A percentile compares a stretch with the other conserved stretches of the same genome.
Evolutionary conservation across 108 stramenopile genomes (phyloP).

Genomic region (Bacterosira constricta): DNA sequence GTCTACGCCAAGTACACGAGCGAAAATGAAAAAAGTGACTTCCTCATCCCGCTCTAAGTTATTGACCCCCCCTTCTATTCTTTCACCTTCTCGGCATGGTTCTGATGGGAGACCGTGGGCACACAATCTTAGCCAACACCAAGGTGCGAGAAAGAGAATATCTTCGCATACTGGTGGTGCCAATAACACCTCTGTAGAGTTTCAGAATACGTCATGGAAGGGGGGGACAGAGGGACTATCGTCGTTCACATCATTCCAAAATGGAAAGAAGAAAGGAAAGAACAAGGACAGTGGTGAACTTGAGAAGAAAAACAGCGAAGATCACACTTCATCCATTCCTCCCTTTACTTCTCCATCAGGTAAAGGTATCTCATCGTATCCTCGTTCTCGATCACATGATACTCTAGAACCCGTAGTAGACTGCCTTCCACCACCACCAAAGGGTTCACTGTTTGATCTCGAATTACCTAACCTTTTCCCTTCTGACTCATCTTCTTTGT

Average conservation of each 20-base stretch:
- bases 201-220: neutral
- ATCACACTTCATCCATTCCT: neutral
- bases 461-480: neutral
- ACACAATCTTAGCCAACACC: neutral
- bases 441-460: conserved; percentile 17
- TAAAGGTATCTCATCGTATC: neutral
- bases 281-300: neutral
- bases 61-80: conserved; percentile 32
- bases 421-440: conserved; percentile 29
- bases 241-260: too few relatives aligned
- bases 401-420: neutral
- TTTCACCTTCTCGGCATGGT: conserved; percentile 3
- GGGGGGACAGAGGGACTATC: neutral
- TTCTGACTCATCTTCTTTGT: neutral
- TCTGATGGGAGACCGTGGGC: conserved; percentile 1
- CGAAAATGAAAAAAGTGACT: conserved; percentile 30
- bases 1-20: too few relatives aligned
- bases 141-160: neutral
- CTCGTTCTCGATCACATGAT: neutral
- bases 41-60: conserved; percentile 27
- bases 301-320: neutral
- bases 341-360: neutral
- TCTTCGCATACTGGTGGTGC: neutral
- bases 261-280: neutral
- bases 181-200: neutral